Evolutionary conservation across 768 basidiomycete genomes (phyloP).

Genomic region (Tubosaeta sp.): DNA sequence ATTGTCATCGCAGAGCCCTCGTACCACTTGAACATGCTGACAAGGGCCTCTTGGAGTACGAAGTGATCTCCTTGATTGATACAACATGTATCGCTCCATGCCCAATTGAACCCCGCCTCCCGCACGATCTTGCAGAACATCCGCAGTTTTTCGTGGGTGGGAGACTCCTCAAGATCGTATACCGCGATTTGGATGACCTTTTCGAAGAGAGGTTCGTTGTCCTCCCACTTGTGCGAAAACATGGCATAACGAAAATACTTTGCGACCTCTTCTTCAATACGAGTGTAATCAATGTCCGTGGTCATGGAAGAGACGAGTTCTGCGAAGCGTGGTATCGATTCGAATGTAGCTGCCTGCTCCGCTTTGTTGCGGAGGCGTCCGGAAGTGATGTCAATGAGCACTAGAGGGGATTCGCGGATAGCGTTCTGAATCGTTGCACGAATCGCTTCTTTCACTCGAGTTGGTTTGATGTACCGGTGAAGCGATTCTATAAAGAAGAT

Average conservation of each 20-base stretch:
- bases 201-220: constrained; percentile 4
- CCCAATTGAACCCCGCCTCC: too few relatives aligned
- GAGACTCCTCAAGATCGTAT: constrained; percentile 8
- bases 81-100: too few relatives aligned
- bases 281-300: not conserved
- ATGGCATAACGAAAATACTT: constrained; percentile 9
- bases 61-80: too few relatives aligned
- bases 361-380: constrained; percentile 7
- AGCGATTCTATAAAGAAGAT: not conserved
- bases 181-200: not conserved
- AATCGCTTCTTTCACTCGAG: not conserved
- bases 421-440: not conserved
- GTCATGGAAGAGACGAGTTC: constrained; percentile 13
- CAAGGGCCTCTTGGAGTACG: too few relatives aligned
- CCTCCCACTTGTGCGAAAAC: constrained; percentile 1
- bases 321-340: constrained; percentile 1
- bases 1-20: not conserved
- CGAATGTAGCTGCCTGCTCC: constrained; percentile 2
- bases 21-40: too few relatives aligned
- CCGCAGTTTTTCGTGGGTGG: not conserved
- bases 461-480: not conserved
- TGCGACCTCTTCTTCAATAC: constrained; percentile 2
- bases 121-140: not conserved
- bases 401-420: constrained; percentile 1
- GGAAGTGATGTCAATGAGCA: constrained; percentile 9